These are phyloP conservation scores for Colletotrichum horii DNA, from an alignment of 2,329 filamentous ascomycete genomes.

Conservation along the genomic window DNA sequence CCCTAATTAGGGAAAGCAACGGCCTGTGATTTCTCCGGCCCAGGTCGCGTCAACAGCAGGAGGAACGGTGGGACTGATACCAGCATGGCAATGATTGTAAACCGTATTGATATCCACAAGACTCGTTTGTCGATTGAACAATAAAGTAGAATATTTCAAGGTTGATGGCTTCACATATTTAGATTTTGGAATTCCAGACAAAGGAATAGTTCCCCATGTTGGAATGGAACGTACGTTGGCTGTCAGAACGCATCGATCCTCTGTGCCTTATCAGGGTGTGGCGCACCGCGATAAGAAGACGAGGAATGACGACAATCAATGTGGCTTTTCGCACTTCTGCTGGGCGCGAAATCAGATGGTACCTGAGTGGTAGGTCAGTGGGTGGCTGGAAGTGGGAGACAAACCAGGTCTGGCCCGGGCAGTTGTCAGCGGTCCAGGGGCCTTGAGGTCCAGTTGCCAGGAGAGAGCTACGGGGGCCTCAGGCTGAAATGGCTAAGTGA, in stretches of 20 bases:
- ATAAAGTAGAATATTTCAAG: neutral
- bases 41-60: neutral
- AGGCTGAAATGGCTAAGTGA: conserved; percentile 16
- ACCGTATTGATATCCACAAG: conserved; percentile 15
- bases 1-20: neutral
- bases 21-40: neutral
- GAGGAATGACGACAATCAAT: neutral
- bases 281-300: neutral
- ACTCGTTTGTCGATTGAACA: neutral
- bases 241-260: neutral
- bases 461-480: conserved; percentile 7
- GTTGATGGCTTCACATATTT: neutral
- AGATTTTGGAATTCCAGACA: neutral
- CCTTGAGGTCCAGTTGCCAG: neutral
- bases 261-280: neutral
- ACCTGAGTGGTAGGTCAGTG: neutral
- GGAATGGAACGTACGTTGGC: neutral
- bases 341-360: neutral
- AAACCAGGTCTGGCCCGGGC: neutral
- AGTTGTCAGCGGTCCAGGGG: neutral
- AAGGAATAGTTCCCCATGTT: neutral
- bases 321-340: neutral
- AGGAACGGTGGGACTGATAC: conserved; percentile 6
- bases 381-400: neutral
- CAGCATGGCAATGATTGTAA: conserved; percentile 3